Evolutionary conservation across 306 rosid species (phyloP).

Genomic region (Quercus mongolica): DNA sequence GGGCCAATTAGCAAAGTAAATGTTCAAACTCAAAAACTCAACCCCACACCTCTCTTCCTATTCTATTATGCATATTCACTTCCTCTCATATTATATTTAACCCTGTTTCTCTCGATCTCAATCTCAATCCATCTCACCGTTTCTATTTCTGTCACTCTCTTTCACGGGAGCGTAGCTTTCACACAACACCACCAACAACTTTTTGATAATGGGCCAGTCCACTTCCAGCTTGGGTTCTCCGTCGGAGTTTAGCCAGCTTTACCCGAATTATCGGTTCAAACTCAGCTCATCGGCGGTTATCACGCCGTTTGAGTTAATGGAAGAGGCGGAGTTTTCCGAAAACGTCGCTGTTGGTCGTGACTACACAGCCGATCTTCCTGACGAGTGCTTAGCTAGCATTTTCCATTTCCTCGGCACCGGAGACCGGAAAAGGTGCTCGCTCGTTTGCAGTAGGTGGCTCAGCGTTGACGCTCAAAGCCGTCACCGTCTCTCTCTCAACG

Average conservation of each 20-base stretch:
- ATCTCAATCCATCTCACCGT: too few relatives aligned
- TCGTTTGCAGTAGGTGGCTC: conserved; percentile 63
- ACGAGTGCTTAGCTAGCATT: conserved; percentile 56
- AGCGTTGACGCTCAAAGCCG: conserved; percentile 67
- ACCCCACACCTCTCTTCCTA: too few relatives aligned
- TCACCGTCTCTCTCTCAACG: conserved; percentile 51
- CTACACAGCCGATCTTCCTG: conserved; percentile 56
- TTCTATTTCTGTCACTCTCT: neutral
- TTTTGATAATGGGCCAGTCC: conserved; percentile 61
- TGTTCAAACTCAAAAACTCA: too few relatives aligned
- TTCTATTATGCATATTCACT: neutral
- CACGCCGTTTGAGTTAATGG: neutral
- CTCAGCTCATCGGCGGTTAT: conserved; percentile 7
- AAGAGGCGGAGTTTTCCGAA: conserved; percentile 15
- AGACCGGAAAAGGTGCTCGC: conserved; percentile 60
- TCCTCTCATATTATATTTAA: neutral
- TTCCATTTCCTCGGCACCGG: conserved; percentile 51
- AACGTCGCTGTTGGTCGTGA: conserved; percentile 15
- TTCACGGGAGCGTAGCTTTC: conserved; percentile 1
- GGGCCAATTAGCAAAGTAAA: conserved; percentile 11
- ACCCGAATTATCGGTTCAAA: conserved; percentile 19
- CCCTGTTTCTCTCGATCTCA: neutral
- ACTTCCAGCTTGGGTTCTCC: conserved; percentile 36
- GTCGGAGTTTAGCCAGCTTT: conserved; percentile 2
- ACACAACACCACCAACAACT: neutral